Percentiles rank a stretch among this genome's conserved stretches.
Conservation (phyloP, 495 filamentous ascomycete genomes). For the Parachaetomium inaequale region DNA sequence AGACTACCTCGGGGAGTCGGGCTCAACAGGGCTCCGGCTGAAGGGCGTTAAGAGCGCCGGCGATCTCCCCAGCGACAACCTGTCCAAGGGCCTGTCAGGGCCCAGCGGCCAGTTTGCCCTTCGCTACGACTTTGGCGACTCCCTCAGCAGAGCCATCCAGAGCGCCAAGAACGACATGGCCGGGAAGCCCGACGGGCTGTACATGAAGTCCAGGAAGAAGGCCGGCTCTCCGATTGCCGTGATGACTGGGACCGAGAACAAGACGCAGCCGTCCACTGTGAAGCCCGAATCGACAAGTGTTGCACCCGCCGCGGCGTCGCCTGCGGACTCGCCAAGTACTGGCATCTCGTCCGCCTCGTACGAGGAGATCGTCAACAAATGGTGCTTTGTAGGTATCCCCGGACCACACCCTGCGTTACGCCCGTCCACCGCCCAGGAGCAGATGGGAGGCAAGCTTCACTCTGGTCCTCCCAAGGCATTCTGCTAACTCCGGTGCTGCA, state of each 20-base stretch:
- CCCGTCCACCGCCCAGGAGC: conserved; percentile 27
- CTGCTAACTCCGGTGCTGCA: conserved; percentile 28
- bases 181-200: conserved; percentile 49
- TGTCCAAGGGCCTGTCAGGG: conserved; percentile 47
- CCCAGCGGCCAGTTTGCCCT: conserved; percentile 75
- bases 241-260: neutral
- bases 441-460: conserved; percentile 28
- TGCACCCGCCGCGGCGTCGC: conserved; percentile 17
- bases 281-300: conserved; percentile 13
- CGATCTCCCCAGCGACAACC: conserved; percentile 48
- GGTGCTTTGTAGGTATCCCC: conserved; percentile 88
- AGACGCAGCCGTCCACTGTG: conserved; percentile 8
- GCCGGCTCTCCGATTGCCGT: conserved; percentile 19
- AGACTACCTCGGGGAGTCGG: conserved; percentile 52
- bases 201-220: conserved; percentile 47
- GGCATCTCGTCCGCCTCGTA: conserved; percentile 78
- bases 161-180: conserved; percentile 53
- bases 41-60: conserved; percentile 49
- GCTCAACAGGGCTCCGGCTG: conserved; percentile 43
- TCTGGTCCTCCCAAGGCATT: neutral
- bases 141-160: conserved; percentile 78
- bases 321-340: conserved; percentile 39
- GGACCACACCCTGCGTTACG: conserved; percentile 19
- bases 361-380: conserved; percentile 92
- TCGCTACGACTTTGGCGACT: conserved; percentile 90